phyloP scores from a whole-genome alignment of 2,329 filamentous ascomycete species.

The Pseudocercospora eumusae region DNA sequence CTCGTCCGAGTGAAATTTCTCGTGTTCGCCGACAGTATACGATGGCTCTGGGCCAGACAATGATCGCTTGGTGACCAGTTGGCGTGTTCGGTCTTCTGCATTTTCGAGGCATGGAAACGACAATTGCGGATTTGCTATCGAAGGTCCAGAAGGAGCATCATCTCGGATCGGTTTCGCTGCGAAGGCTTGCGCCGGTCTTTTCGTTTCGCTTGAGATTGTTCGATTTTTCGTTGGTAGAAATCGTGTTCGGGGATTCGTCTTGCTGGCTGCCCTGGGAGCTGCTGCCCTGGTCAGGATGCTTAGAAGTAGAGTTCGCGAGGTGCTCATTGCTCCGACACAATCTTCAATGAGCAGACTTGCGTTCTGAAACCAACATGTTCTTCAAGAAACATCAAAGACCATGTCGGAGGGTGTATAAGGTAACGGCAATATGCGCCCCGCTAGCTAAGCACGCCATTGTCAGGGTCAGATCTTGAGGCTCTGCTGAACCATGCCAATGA shows the following conservation, averaged over 20 bases:
- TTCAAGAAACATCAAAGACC: not conserved
- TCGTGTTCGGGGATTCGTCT: slow-evolving; percentile 18
- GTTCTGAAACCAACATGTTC: not conserved
- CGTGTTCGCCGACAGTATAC: slow-evolving; percentile 86
- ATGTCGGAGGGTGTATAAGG: slow-evolving; percentile 6
- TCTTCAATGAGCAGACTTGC: not conserved
- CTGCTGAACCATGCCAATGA: not conserved
- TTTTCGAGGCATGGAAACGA: slow-evolving; percentile 89
- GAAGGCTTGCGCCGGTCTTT: slow-evolving; percentile 26
- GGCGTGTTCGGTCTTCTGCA: slow-evolving; percentile 71
- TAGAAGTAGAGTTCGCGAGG: slow-evolving; percentile 18
- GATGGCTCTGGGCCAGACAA: slow-evolving; percentile 82
- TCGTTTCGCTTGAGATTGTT: slow-evolving; percentile 20
- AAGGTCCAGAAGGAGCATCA: slow-evolving; percentile 32
- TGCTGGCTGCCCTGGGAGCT: slow-evolving; percentile 19
- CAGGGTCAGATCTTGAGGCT: not conserved
- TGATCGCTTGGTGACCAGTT: slow-evolving; percentile 66
- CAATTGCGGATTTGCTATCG: slow-evolving; percentile 76
- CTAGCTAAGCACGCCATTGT: no score
- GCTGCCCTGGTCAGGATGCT: slow-evolving; percentile 13
- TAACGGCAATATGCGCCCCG: not conserved
- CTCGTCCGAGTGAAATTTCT: slow-evolving; percentile 70
- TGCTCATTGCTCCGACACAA: slow-evolving; percentile 8
- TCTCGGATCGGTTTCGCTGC: slow-evolving; percentile 31
- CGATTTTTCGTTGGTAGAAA: slow-evolving; percentile 12